Evolutionary conservation across 305 asterid species (phyloP), one percentile per base, ranked within the genome.

Genomic region (Fraxinus albicans): DNA sequence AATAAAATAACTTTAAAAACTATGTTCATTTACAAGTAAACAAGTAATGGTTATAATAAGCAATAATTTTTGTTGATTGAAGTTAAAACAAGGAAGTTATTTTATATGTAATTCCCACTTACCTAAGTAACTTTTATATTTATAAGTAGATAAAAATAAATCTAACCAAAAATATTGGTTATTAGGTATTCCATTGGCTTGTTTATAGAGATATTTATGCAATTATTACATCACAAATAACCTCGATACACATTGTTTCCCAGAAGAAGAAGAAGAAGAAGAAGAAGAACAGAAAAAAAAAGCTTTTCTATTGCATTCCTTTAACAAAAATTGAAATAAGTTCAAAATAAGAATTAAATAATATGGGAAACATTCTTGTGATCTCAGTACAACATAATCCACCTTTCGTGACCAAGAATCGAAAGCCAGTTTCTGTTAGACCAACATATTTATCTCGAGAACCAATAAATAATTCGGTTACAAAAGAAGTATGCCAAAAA

Each of bases 351-450:
- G 10, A 33, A 77, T 67, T 3, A 50, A 77, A 36, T 65, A 19
- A 33, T 21, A 60, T 17, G 23, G 21, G 58, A n/a, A 27, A 10
- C 65, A 60, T 77, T 73, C 75, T 50, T 76, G 70, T 79, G 79
- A 83, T 38, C 53, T 73, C 78, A 36, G 60, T 25, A 72, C 55
- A 19, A 82, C 69, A 63, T 27, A 81, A 34, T 76, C 80, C 38
- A 31, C 69, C 63, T 77, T 31, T 25, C 23, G 6, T 60, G 21
- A 2, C 23, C 35, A 83, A 65, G 69, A 19, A 78, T 80, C 12
- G 53, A 7, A 65, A 82, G 15, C 40, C 40, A 29, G 55, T 8
- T 60, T 60, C 31, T 60, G 29, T 10, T 60, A 60, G 13, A 63
- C 72, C 72, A 21, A 63, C 27, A 58, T 50, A 50, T 50, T 15